Conservation (phyloP, 2,329 filamentous ascomycete genomes). For the Gliomastix tumulicola region DNA sequence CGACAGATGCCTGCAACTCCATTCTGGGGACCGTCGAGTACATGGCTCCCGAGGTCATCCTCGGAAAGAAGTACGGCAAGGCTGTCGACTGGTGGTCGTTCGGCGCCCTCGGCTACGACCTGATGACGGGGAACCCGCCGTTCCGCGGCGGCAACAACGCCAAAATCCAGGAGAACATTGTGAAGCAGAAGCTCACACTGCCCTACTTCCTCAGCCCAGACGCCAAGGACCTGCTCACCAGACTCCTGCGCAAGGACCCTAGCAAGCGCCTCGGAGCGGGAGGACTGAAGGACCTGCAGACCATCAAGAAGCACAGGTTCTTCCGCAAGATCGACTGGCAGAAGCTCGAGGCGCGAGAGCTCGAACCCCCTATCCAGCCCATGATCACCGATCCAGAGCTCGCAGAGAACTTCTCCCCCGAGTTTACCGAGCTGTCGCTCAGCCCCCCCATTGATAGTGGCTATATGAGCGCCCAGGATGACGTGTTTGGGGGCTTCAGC, state of each 20-base stretch:
- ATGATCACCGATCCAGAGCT: constrained; percentile 92
- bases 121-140: constrained; percentile 86
- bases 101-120: constrained; percentile 83
- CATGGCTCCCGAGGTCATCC: constrained; percentile 95
- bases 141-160: constrained; percentile 87
- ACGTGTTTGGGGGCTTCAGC: constrained; percentile 58
- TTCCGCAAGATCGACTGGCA: constrained; percentile 97
- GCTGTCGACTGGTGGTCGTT: constrained; percentile 99
- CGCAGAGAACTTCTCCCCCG: constrained; percentile 91
- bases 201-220: constrained; percentile 90
- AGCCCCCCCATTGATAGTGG: constrained; percentile 56
- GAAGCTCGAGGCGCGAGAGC: constrained; percentile 71
- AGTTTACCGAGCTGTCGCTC: constrained; percentile 82
- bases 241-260: constrained; percentile 87
- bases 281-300: constrained; percentile 81
- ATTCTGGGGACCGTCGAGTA: constrained; percentile 95
- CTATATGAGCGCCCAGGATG: constrained; percentile 31
- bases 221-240: constrained; percentile 87
- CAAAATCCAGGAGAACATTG: constrained; percentile 93
- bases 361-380: constrained; percentile 85
- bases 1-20: constrained; percentile 65
- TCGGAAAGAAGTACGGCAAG: constrained; percentile 83
- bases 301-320: constrained; percentile 89
- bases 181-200: constrained; percentile 82
- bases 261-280: constrained; percentile 80